phyloP scores from a whole-genome alignment of 331 rosid genomes.

The Malus hybrid region DNA sequence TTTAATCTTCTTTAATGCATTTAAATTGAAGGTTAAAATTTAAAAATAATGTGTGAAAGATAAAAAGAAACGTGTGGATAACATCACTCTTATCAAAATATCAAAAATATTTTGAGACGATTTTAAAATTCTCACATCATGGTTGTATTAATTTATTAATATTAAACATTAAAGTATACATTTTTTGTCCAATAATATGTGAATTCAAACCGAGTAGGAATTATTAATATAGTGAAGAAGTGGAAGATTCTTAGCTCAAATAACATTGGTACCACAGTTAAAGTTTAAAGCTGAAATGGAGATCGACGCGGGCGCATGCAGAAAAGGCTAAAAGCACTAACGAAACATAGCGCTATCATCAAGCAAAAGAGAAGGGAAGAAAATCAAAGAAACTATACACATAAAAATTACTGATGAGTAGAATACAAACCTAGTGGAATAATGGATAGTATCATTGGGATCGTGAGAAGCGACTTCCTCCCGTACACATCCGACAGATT shows the following conservation, averaged over 20 bases:
- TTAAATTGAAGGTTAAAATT: too few species aligned
- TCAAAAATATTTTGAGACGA: too few species aligned
- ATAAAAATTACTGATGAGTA: background rate
- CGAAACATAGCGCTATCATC: background rate
- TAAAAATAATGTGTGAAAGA: too few species aligned
- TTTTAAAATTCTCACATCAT: too few species aligned
- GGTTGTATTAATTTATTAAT: too few species aligned
- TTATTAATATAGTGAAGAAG: background rate
- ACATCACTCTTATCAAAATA: too few species aligned
- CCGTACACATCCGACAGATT: constrained; percentile 72
- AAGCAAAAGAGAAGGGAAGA: background rate
- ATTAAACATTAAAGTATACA: too few species aligned
- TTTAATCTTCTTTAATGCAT: too few species aligned
- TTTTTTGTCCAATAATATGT: too few species aligned
- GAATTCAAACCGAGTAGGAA: background rate
- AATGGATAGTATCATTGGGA: constrained; percentile 46
- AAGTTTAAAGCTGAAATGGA: background rate
- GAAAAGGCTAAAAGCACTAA: background rate
- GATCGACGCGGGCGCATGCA: background rate
- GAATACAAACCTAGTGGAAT: constrained; percentile 46
- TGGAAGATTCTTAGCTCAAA: background rate
- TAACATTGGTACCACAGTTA: background rate
- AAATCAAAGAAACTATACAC: background rate
- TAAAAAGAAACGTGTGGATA: too few species aligned
- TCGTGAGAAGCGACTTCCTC: constrained; percentile 58